These are phyloP conservation scores for Phaffia australis DNA, from an alignment of 768 basidiomycete species.

Conservation along the genomic window DNA sequence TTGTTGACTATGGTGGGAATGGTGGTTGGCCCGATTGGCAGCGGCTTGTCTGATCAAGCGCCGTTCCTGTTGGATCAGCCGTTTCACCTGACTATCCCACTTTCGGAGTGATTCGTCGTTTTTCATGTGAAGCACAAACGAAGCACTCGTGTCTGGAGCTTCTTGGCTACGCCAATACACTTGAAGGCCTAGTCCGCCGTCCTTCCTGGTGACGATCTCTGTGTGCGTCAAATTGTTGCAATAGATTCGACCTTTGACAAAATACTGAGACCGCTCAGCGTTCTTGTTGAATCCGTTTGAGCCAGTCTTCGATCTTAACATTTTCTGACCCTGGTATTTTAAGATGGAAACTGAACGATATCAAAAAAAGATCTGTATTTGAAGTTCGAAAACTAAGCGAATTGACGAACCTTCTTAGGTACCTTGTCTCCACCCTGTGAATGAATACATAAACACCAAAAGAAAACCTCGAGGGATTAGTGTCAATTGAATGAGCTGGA, in stretches of 20 bases:
- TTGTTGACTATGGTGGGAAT: neutral
- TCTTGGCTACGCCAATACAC: conserved; percentile 94
- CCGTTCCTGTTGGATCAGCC: conserved; percentile 55
- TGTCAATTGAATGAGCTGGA: neutral
- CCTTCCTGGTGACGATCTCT: conserved; percentile 48
- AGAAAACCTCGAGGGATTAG: neutral
- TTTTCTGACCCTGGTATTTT: neutral
- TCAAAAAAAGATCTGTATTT: no score
- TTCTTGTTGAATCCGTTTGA: conserved; percentile 45
- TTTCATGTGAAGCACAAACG: conserved; percentile 84
- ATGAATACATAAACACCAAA: neutral
- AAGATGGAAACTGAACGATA: neutral
- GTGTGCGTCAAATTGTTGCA: conserved; percentile 88
- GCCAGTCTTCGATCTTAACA: conserved; percentile 1
- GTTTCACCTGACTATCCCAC: conserved; percentile 83
- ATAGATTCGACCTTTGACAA: conserved; percentile 93
- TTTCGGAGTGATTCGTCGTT: conserved; percentile 82
- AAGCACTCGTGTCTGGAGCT: conserved; percentile 57
- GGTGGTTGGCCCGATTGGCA: conserved; percentile 8
- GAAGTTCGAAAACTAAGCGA: neutral
- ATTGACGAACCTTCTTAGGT: conserved; percentile 12
- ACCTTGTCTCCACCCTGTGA: conserved; percentile 14
- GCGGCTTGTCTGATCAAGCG: conserved; percentile 1
- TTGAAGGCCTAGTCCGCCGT: conserved; percentile 52
- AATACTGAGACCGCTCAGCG: conserved; percentile 57